Evolutionary conservation across 257 asterid species (phyloP), one percentile per base, ranked within the genome.

Genomic region (Hygrophila difformis): DNA sequence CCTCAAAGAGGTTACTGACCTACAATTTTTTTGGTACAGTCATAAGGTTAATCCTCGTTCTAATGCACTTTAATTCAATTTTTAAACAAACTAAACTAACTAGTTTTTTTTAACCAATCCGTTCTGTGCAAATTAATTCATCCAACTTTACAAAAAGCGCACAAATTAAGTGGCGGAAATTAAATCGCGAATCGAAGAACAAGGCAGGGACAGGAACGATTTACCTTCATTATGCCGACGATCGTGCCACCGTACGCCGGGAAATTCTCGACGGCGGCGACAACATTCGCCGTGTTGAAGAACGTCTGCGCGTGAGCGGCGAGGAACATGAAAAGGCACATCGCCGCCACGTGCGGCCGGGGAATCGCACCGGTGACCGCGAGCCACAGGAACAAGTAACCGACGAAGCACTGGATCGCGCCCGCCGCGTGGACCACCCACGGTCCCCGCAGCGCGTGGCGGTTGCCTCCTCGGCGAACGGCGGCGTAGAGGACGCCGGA

Each of bases 221-320:
- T 0, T 70, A 88, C 96, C 96, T 89, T 89, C 96, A 89, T 82
- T n/a, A 89, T 82, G 6, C 96, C 96, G 45, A 89, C 87, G 11
- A 78, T 55, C n/a, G 98, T 89, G 1, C 98, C 96, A 56, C 83
- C 64, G 18, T 79, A 75, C 1, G 57, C 66, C 0, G 84, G 96
- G 21, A 85, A 85, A 58, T 89, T 89, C 62, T 62, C 70, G 34
- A 89, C 96, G 9, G 94, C 77, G 3, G 98, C 74, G 4, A 89
- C 98, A 23, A 89, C 93, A 49, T 89, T 85, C 0, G 84, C 96
- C 45, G 96, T 85, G 44, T 73, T 89, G 70, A 85, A 81, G 37
- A 82, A 89, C 3, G 98, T 85, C 77, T 85, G 96, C 16, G 98
- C 62, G 59, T 89, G 98, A 6, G 98, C 96, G 21, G 82, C 96